Conservation (phyloP, 768 basidiomycete genomes). For the Neoboletus magnificus region DNA sequence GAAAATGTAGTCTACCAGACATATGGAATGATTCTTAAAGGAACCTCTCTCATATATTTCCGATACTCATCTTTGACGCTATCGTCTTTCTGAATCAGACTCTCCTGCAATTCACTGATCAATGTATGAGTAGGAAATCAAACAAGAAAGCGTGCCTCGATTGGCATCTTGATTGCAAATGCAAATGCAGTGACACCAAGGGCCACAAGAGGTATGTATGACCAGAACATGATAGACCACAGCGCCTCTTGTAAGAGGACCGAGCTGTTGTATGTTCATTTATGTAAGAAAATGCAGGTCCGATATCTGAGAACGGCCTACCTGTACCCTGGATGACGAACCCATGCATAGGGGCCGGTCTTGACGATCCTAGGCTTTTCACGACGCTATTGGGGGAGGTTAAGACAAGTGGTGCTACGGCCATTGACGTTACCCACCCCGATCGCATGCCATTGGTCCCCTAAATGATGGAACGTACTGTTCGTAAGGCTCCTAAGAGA, state of each 20-base stretch:
- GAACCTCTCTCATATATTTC: slow-evolving; percentile 27
- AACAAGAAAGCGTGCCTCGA: slow-evolving; percentile 22
- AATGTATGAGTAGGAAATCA: background rate
- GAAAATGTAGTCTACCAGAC: slow-evolving; percentile 20
- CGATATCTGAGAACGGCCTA: slow-evolving; percentile 1
- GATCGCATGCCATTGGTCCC: slow-evolving; percentile 28
- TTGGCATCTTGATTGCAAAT: slow-evolving; percentile 31
- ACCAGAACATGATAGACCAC: slow-evolving; percentile 31
- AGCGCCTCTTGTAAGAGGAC: slow-evolving; percentile 20
- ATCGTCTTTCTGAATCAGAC: slow-evolving; percentile 24
- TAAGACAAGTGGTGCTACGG: background rate
- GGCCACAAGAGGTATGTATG: slow-evolving; percentile 25
- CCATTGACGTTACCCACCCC: slow-evolving; percentile 8
- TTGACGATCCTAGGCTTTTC: slow-evolving; percentile 32
- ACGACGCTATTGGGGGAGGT: slow-evolving; percentile 17
- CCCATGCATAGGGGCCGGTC: slow-evolving; percentile 32
- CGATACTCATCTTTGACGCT: slow-evolving; percentile 23
- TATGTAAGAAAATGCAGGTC: background rate
- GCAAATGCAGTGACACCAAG: slow-evolving; percentile 15
- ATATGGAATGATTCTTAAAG: slow-evolving; percentile 26
- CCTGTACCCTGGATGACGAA: slow-evolving; percentile 35
- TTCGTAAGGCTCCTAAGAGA: background rate
- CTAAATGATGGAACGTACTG: slow-evolving; percentile 9
- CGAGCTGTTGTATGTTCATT: background rate
- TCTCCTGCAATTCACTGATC: slow-evolving; percentile 20